Conservation (phyloP, 73 alveolate genomes). For the Paraurostyla sp. region DNA sequence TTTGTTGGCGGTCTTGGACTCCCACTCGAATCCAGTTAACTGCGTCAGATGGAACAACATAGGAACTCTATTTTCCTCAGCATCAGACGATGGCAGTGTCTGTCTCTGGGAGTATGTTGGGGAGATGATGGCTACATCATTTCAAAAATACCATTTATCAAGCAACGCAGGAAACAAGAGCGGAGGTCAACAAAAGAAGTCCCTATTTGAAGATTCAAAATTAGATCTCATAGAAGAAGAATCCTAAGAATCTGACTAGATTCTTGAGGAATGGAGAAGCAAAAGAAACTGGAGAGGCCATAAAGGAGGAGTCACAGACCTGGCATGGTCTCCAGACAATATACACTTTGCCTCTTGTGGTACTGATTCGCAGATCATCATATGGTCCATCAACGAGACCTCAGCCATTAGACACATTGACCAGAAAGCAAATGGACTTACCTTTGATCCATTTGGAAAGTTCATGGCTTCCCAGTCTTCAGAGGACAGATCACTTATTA, state of each 20-base stretch:
- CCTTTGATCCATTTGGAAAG: slow-evolving; percentile 74
- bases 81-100: slow-evolving; percentile 74
- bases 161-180: not conserved
- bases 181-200: not conserved
- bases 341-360: slow-evolving; percentile 76
- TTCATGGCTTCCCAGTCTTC: slow-evolving; percentile 71
- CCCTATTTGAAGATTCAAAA: not conserved
- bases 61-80: slow-evolving; percentile 74
- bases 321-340: slow-evolving; percentile 78
- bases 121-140: slow-evolving; percentile 1
- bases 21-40: slow-evolving; percentile 68
- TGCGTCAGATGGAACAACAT: slow-evolving; percentile 77
- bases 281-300: slow-evolving; percentile 40
- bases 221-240: not conserved
- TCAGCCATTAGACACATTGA: slow-evolving; percentile 35
- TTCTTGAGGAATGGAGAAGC: slow-evolving; percentile 37
- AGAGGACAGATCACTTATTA: slow-evolving; percentile 64
- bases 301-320: slow-evolving; percentile 39
- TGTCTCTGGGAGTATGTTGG: slow-evolving; percentile 67
- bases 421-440: slow-evolving; percentile 69
- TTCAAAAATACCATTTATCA: not conserved
- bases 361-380: slow-evolving; percentile 50
- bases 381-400: slow-evolving; percentile 55
- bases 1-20: slow-evolving; percentile 49
- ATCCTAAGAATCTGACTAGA: slow-evolving; percentile 23